phyloP scores from a whole-genome alignment of 805 yeast species.

The Pichia paraexigua region DNA sequence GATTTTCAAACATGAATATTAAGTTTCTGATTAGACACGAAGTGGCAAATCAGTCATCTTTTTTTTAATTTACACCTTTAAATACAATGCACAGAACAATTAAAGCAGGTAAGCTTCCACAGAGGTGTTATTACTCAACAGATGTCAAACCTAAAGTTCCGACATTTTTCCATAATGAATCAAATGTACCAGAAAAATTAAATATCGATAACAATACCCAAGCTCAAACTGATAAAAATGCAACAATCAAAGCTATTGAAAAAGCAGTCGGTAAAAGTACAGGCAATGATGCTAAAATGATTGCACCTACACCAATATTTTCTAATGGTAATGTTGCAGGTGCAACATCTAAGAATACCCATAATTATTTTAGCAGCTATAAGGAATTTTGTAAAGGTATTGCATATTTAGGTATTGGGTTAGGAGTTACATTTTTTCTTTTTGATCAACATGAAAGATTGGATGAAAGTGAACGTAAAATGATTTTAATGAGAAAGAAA shows the following conservation, averaged over 20 bases:
- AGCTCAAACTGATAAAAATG: neutral
- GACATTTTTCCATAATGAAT: conserved; percentile 5
- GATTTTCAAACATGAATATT: neutral
- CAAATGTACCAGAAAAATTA: conserved; percentile 1
- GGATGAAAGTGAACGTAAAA: conserved; percentile 20
- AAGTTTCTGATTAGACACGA: neutral
- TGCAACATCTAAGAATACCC: neutral
- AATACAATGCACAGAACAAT: neutral
- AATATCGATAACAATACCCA: neutral
- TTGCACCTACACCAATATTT: conserved; percentile 3
- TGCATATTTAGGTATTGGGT: conserved; percentile 10
- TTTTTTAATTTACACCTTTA: neutral
- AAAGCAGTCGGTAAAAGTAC: neutral
- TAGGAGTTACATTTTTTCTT: conserved; percentile 5
- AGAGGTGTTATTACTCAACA: neutral
- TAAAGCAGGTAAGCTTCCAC: neutral
- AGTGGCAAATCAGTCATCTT: neutral
- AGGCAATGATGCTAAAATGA: neutral
- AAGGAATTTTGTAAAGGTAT: conserved; percentile 9
- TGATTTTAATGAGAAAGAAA: conserved; percentile 17
- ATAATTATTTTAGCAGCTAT: conserved; percentile 3
- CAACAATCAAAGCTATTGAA: neutral
- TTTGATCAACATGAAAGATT: conserved; percentile 18
- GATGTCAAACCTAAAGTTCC: neutral
- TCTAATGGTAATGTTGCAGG: neutral